Percentiles rank a stretch among this genome's conserved stretches.
phyloP scores from a whole-genome alignment of 1,139 yeast species.

The Yamadazyma aaseri region DNA sequence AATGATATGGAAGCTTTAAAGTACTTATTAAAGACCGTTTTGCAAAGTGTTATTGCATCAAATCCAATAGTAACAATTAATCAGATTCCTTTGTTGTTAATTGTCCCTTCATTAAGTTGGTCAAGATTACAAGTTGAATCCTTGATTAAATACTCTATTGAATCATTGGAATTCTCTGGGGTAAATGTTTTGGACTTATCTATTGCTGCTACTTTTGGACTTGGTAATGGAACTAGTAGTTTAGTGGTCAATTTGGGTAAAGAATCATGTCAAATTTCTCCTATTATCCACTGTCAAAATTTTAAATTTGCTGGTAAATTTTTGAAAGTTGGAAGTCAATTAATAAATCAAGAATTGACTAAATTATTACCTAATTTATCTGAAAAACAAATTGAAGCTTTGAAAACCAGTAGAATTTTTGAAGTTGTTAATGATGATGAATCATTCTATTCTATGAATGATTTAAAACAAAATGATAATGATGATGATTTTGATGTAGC shows the following conservation, averaged over 20 bases:
- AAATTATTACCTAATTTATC: constrained; percentile 58
- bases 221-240: constrained; percentile 57
- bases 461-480: constrained; percentile 30
- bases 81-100: constrained; percentile 49
- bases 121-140: constrained; percentile 63
- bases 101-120: constrained; percentile 70
- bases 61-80: constrained; percentile 51
- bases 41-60: constrained; percentile 53
- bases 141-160: constrained; percentile 75
- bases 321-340: constrained; percentile 57
- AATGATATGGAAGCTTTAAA: constrained; percentile 69
- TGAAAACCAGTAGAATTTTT: constrained; percentile 72
- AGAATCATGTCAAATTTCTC: constrained; percentile 71
- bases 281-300: constrained; percentile 70
- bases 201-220: constrained; percentile 73
- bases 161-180: constrained; percentile 69
- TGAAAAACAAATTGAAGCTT: constrained; percentile 61
- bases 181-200: constrained; percentile 69
- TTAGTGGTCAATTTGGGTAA: constrained; percentile 81
- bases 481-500: constrained; percentile 88
- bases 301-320: constrained; percentile 54
- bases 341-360: constrained; percentile 54
- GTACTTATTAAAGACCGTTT: constrained; percentile 59
- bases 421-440: constrained; percentile 72
- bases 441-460: constrained; percentile 59